Conservation (phyloP, 2,329 filamentous ascomycete genomes). For the Alternaria hordeiaustralica region DNA sequence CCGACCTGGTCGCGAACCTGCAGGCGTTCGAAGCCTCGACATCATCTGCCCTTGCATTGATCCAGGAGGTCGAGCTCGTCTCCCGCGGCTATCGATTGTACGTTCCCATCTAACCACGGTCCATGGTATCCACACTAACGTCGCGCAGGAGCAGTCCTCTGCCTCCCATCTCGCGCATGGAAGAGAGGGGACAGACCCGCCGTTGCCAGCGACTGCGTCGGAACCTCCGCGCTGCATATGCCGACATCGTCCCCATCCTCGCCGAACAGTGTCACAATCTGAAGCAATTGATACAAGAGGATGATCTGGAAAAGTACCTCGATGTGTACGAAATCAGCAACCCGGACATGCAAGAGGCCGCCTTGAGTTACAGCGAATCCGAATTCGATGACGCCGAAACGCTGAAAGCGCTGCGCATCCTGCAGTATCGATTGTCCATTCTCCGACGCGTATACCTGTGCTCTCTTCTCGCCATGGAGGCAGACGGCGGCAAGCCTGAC, state of each 20-base stretch:
- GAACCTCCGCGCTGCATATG: constrained; percentile 73
- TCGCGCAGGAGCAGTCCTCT: constrained; percentile 77
- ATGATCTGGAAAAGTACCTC: constrained; percentile 89
- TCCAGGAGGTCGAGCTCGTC: constrained; percentile 95
- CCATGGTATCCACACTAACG: constrained; percentile 22
- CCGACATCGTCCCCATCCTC: constrained; percentile 73
- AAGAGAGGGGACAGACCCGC: constrained; percentile 78
- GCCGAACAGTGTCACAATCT: constrained; percentile 72
- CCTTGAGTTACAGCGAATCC: constrained; percentile 63
- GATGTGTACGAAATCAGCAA: constrained; percentile 66
- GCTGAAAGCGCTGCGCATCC: constrained; percentile 74
- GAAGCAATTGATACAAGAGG: constrained; percentile 75
- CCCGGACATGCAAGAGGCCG: constrained; percentile 55
- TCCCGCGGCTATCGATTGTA: constrained; percentile 87
- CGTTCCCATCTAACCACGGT: constrained; percentile 39
- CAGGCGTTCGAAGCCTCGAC: constrained; percentile 82
- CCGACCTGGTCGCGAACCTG: constrained; percentile 72
- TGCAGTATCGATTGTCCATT: constrained; percentile 74
- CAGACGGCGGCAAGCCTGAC: constrained; percentile 77
- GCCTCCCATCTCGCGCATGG: constrained; percentile 89
- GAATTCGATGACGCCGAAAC: constrained; percentile 78
- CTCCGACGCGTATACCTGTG: constrained; percentile 86
- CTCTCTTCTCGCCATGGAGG: constrained; percentile 85
- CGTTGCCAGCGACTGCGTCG: constrained; percentile 82
- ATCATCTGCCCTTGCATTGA: constrained; percentile 77